Percentiles rank a stretch among this genome's conserved stretches.
Evolutionary conservation across 805 yeast species (phyloP).

Genomic region (Saturnispora bothae): DNA sequence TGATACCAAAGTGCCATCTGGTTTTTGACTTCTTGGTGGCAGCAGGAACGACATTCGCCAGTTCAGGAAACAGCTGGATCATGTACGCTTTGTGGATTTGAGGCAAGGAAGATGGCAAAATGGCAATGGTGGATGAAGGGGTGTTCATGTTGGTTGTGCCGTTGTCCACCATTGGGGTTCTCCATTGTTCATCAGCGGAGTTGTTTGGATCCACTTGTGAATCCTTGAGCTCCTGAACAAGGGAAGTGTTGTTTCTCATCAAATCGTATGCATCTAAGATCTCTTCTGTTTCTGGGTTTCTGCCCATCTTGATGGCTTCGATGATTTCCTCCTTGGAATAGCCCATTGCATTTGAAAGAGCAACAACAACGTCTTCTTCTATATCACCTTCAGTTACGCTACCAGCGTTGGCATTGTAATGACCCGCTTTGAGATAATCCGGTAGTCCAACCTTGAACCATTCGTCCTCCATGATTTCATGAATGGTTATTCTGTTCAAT

Average conservation of each 20-base stretch:
- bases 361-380: conserved; percentile 67
- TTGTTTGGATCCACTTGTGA: conserved; percentile 6
- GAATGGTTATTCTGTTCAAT: conserved; percentile 82
- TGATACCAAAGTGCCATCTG: conserved; percentile 97
- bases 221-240: conserved; percentile 56
- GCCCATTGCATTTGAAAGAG: conserved; percentile 77
- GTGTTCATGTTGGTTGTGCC: conserved; percentile 27
- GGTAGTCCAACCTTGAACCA: conserved; percentile 84
- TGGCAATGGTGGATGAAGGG: conserved; percentile 78
- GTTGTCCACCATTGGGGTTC: conserved; percentile 24
- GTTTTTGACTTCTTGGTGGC: conserved; percentile 78
- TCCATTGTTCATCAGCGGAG: conserved; percentile 18
- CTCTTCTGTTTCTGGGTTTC: conserved; percentile 48
- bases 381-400: conserved; percentile 30
- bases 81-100: conserved; percentile 89
- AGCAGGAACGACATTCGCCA: conserved; percentile 33
- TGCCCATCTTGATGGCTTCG: conserved; percentile 42
- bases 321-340: conserved; percentile 75
- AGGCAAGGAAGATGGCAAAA: conserved; percentile 87
- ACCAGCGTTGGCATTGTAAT: conserved; percentile 20
- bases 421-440: conserved; percentile 60
- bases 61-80: conserved; percentile 35
- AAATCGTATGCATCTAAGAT: conserved; percentile 78
- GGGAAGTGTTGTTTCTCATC: conserved; percentile 65
- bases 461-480: conserved; percentile 85